Evolutionary conservation across 441 rosid genomes (phyloP), one percentile per base, ranked within the genome.

Genomic region (Erysimum pusillum): DNA sequence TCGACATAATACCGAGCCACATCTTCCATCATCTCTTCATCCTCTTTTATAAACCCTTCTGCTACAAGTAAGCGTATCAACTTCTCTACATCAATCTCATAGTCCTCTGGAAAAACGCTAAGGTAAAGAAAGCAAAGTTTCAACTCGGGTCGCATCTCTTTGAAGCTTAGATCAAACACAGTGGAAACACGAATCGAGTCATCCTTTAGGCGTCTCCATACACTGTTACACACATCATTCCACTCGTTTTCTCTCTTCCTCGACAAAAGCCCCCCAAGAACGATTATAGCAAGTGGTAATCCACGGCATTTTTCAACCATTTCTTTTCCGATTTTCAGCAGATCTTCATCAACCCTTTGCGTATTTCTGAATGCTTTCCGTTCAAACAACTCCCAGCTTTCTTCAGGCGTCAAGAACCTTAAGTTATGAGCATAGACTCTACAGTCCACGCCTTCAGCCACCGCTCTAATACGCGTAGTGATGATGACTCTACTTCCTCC

Each of bases 131-230:
- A 74, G 35, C 77, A 74, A 1, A 65, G 63, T 64, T 74, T 74
- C 8, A 73, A 38, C 18, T 73, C 61, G 0, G 38, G 51, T 10
- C 11, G 56, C 44, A 74, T 0, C 44, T 65, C 72, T 38, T 54
- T 65, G 46, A 53, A 65, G 14, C 78, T 74, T 9, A 74, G 14
- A 56, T 65, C 72, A 41, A 65, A 65, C 9, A 74, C 58, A 35
- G 49, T 35, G 3, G 59, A 65, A 9, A 65, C 18, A 6, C 56
- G 72, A 44, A 63, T 34, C 2, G 74, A 36, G 12, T 77, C 17
- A 58, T 80, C 75, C 38, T 77, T 80, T n/a, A 79, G 20, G 44
- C 59, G 65, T 69, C 76, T 14, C 51, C 76, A 69, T 15, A 80
- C 52, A 57, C 57, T 76, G 4, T 34, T 18, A 61, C 39, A 31